phyloP scores from a whole-genome alignment of 2,329 filamentous ascomycete genomes.

The Myriosclerotinia scirpicola region DNA sequence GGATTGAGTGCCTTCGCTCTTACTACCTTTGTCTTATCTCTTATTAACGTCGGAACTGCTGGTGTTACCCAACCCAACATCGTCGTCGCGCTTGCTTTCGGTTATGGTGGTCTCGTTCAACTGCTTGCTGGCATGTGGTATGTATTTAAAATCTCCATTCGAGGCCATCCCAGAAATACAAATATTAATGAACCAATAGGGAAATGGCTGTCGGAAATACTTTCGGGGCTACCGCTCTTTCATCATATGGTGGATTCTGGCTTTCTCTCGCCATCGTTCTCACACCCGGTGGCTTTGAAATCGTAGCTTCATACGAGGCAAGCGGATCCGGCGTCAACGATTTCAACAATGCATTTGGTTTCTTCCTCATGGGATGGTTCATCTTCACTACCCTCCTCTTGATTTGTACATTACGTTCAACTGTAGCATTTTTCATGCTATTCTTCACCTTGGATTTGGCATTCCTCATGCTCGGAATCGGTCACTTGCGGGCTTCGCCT shows the following conservation, averaged over 20 bases:
- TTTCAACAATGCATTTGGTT: constrained; percentile 54
- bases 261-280: constrained; percentile 57
- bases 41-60: constrained; percentile 55
- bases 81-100: constrained; percentile 56
- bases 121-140: constrained; percentile 65
- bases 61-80: constrained; percentile 51
- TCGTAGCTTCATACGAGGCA: constrained; percentile 42
- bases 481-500: constrained; percentile 30
- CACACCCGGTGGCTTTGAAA: constrained; percentile 57
- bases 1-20: constrained; percentile 61
- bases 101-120: constrained; percentile 67
- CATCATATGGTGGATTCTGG: constrained; percentile 65
- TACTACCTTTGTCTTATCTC: constrained; percentile 60
- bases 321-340: constrained; percentile 30
- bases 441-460: constrained; percentile 59
- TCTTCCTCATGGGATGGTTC: constrained; percentile 62
- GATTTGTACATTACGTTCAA: constrained; percentile 56
- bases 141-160: background rate
- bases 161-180: background rate
- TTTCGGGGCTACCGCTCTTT: constrained; percentile 61
- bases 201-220: constrained; percentile 65
- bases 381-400: constrained; percentile 61
- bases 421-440: constrained; percentile 59
- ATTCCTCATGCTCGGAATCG: constrained; percentile 57
- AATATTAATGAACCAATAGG: constrained; percentile 41